phyloP scores from a whole-genome alignment of 116 monocot species.

The Papilionanthe hybrid region DNA sequence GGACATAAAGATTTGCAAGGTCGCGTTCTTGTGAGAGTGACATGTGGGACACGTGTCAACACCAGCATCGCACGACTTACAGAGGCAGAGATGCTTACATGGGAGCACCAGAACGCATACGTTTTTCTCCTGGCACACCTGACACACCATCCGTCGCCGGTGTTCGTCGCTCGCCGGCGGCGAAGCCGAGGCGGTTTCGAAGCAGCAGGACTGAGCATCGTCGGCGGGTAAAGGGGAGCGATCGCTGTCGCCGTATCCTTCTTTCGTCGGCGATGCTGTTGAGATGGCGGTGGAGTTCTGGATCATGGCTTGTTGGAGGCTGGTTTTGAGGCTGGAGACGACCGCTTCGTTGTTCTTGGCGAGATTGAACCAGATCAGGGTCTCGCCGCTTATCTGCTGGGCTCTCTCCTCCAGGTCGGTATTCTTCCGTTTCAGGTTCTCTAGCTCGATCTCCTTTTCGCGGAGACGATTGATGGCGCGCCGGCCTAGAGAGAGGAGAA shows the following conservation, averaged over 20 bases:
- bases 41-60: constrained; percentile 33
- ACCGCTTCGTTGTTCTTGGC: constrained; percentile 36
- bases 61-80: constrained; percentile 32
- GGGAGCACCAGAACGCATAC: constrained; percentile 44
- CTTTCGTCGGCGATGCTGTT: background rate
- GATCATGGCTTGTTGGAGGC: constrained; percentile 16
- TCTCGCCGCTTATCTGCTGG: constrained; percentile 20
- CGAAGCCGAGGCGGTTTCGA: background rate
- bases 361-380: constrained; percentile 26
- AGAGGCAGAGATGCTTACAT: constrained; percentile 43
- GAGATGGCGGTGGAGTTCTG: background rate
- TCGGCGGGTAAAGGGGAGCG: background rate
- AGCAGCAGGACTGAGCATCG: constrained; percentile 34
- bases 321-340: constrained; percentile 15
- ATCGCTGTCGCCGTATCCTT: constrained; percentile 8
- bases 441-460: constrained; percentile 31
- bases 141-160: constrained; percentile 8
- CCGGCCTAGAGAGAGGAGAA: constrained; percentile 9
- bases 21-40: constrained; percentile 28
- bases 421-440: constrained; percentile 16
- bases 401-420: constrained; percentile 24
- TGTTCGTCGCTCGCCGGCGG: background rate
- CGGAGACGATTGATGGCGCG: constrained; percentile 2
- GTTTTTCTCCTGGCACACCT: constrained; percentile 19
- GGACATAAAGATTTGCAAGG: constrained; percentile 22